These are phyloP conservation scores for Curvularia sp. DNA, from an alignment of 2,329 filamentous ascomycete species.

Conservation along the genomic window DNA sequence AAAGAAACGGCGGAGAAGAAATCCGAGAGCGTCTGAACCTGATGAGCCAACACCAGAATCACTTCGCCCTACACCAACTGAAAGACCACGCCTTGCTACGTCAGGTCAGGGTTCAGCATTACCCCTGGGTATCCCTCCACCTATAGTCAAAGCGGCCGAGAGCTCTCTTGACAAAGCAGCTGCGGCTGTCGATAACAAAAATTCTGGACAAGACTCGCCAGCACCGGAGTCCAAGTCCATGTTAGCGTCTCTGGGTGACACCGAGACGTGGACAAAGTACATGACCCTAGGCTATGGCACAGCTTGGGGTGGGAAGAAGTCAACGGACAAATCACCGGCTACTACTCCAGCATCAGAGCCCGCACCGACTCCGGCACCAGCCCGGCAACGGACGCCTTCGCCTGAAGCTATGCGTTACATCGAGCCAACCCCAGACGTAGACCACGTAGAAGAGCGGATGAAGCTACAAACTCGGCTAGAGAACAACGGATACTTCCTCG, in stretches of 20 bases:
- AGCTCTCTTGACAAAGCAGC: slow-evolving; percentile 54
- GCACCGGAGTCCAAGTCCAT: slow-evolving; percentile 31
- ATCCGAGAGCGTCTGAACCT: slow-evolving; percentile 24
- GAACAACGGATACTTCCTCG: slow-evolving; percentile 65
- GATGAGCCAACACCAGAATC: slow-evolving; percentile 10
- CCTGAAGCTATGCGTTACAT: slow-evolving; percentile 45
- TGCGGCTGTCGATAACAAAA: slow-evolving; percentile 40
- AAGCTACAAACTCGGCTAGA: slow-evolving; percentile 58
- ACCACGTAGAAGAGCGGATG: slow-evolving; percentile 65
- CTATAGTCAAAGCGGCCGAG: slow-evolving; percentile 56
- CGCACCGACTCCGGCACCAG: neutral
- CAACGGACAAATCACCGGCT: slow-evolving; percentile 3
- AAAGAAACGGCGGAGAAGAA: slow-evolving; percentile 55
- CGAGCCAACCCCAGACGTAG: slow-evolving; percentile 51
- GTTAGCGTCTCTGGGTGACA: slow-evolving; percentile 52
- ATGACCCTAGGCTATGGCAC: slow-evolving; percentile 58
- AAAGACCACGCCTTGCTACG: slow-evolving; percentile 8
- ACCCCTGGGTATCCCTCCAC: slow-evolving; percentile 54
- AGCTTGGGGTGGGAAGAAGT: slow-evolving; percentile 46
- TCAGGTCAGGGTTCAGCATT: slow-evolving; percentile 16
- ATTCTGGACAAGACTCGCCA: slow-evolving; percentile 22
- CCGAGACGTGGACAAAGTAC: slow-evolving; percentile 59
- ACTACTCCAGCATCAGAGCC: neutral
- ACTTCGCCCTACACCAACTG: slow-evolving; percentile 9
- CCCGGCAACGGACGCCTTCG: slow-evolving; percentile 21